Base-by-base conservation (phyloP, 345 rosid species). In the Melaleuca quinquenervia region DNA sequence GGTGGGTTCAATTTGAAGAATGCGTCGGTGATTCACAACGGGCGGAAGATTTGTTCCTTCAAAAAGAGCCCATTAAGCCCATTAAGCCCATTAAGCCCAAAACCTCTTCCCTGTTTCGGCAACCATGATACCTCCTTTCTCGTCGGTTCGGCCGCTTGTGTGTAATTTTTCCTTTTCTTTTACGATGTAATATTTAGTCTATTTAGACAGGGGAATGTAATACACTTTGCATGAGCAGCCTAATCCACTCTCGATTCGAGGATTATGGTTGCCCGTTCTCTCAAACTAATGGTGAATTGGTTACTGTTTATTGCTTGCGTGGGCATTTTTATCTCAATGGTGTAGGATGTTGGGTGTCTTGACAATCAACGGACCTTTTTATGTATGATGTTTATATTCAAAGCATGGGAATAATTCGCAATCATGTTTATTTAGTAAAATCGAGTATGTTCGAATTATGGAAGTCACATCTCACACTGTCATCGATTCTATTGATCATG, bases 291-390 rank as follows among this genome's bases (percentile, higher is more conserved):
- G 29, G 3, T 3, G 29, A 56, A 56, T 56, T 56, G 64, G 64
- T 4, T 41, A 15, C 29, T 7, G n/a, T n/a, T n/a, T n/a, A n/a
- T n/a, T n/a, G 6, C 64, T 56, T 26, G 64, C 26, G 64, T 1
- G 12, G 15, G 26, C 29, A 26, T 1, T 12, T 26, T 26, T 56
- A 56, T 26, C 7, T 11, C 11, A 7, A 56, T 0, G 7, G 29
- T 56, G 29, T 26, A 1, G 13, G 6, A 32, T 2, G 5, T 8
- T 1, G 0, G 6, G 6, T 36, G 78, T 8, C 1, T 1, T 64
- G 78, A 64, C 24, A 8, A 32, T 64, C 18, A 16, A 70, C 44
- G 2, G 1, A 36, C n/a, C 36, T 64, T 41, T 41, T 64, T 64
- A 36, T 64, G 8, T 0, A 16, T 0, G 36, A 32, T 2, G 3